phyloP scores from a whole-genome alignment of 179 eudicot genomes.

The Sideroxylon spinosum region DNA sequence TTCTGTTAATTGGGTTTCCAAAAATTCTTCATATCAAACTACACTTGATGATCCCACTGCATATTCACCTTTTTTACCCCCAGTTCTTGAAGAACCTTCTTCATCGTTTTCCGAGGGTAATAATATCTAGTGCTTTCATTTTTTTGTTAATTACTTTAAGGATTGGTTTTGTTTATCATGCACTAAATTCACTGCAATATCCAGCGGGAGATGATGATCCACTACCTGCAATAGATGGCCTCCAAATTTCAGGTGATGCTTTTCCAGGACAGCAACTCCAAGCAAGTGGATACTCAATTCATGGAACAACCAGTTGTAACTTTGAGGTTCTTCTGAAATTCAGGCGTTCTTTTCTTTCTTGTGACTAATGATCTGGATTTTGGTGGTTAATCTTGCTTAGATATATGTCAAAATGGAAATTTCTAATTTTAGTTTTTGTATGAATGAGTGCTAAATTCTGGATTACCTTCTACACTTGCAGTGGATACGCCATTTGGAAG shows the following conservation, averaged over 20 bases:
- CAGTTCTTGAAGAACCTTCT: constrained; percentile 85
- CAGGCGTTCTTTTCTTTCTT: constrained; percentile 7
- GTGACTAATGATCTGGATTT: not conserved
- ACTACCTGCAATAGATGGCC: constrained; percentile 75
- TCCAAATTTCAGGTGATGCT: constrained; percentile 92
- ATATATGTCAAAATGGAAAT: not conserved
- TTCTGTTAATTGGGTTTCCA: constrained; percentile 55
- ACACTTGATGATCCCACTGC: constrained; percentile 53
- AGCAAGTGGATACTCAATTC: constrained; percentile 75
- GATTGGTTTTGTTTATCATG: not conserved
- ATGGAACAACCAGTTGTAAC: constrained; percentile 96
- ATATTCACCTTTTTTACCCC: constrained; percentile 64
- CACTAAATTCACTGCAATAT: constrained; percentile 17
- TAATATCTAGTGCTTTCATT: constrained; percentile 11
- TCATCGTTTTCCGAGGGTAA: constrained; percentile 91
- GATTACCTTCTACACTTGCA: constrained; percentile 30
- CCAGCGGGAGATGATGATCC: constrained; percentile 93
- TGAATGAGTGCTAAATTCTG: constrained; percentile 17
- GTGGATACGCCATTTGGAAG: constrained; percentile 98
- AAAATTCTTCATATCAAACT: constrained; percentile 50
- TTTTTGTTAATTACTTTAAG: constrained; percentile 12
- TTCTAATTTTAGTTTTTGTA: not conserved
- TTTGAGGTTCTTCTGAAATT: constrained; percentile 67
- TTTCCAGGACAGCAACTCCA: constrained; percentile 81
- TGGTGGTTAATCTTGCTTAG: constrained; percentile 7